Base-by-base conservation (phyloP, 164 flowering plant species). In the Amborella trichopoda region DNA sequence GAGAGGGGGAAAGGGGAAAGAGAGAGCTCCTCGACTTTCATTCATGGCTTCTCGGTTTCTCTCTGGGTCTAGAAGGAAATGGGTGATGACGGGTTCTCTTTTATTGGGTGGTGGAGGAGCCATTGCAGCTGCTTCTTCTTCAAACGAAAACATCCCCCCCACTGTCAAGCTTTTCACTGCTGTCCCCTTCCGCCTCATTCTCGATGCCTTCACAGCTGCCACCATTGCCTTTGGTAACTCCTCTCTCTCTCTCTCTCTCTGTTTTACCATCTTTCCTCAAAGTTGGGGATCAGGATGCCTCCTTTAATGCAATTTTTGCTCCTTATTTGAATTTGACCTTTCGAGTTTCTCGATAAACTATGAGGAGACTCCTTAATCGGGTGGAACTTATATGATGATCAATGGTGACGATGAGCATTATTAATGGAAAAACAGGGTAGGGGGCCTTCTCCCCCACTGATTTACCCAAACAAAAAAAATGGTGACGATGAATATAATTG, bases 131-230 rank as follows among this genome's bases (percentile, higher is more conserved):
- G 52, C 67, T 2, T 50, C 84, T 2, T 68, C 77, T 2, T 54
- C 72, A 50, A 75, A 95, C 48, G 90, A 87, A 23, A 79, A 91
- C 49, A 95, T 95, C 0, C 40, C 68, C 4, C 66, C 61, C 2
- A 25, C 93, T 9, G 49, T 80, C 9, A 91, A 84, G 79, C 72
- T 91, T 51, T 78, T 58, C 64, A 76, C 79, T 22, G 40, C 71
- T 43, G 83, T 86, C 26, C 96, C 98, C 28, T 18, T 68, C 54
- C 98, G 96, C 45, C 91, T 91, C 39, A 3, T 62, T 28, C 87
- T 94, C 26, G 75, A 69, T 59, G 37, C 94, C 50, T 22, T 57
- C 48, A 81, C 96, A 5, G 99, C 93, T 41, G 85, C 94, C 40
- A 17, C 69, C 48, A 75, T 83, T 36, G 90, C 71, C 33, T 77